phyloP scores from a whole-genome alignment of 176 grass and related monocot genomes.

The Avena sativa region DNA sequence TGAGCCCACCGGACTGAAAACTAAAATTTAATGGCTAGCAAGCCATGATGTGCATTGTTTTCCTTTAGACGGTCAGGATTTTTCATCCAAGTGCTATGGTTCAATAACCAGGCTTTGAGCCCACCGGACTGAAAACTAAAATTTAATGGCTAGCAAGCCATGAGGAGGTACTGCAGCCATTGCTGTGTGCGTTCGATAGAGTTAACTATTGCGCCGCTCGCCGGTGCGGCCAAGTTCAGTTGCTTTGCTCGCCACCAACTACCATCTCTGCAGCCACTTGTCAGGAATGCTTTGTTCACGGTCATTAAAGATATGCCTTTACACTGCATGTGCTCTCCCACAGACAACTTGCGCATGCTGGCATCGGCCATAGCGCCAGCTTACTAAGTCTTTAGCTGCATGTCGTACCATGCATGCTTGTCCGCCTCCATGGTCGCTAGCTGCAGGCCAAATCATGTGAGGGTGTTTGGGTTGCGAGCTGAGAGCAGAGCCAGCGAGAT shows the following conservation, averaged over 20 bases:
- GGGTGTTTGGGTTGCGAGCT: neutral
- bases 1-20: neutral
- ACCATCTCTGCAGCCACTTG: neutral
- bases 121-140: neutral
- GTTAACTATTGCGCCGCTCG: neutral
- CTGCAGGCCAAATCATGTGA: neutral
- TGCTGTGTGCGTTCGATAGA: neutral
- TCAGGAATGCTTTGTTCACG: neutral
- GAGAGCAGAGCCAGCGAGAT: neutral
- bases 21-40: neutral
- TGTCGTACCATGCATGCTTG: neutral
- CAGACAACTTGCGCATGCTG: neutral
- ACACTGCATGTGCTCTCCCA: neutral
- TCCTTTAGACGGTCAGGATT: neutral
- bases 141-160: neutral
- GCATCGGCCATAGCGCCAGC: neutral
- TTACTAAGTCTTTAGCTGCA: neutral
- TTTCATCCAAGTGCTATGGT: neutral
- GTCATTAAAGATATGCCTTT: neutral
- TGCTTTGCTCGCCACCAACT: neutral
- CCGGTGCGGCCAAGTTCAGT: neutral
- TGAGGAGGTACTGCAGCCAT: neutral
- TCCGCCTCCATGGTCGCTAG: neutral
- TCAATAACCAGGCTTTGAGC: neutral
- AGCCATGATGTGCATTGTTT: neutral